Conservation (phyloP, 345 rosid species). For the Aethionema arabicum region DNA sequence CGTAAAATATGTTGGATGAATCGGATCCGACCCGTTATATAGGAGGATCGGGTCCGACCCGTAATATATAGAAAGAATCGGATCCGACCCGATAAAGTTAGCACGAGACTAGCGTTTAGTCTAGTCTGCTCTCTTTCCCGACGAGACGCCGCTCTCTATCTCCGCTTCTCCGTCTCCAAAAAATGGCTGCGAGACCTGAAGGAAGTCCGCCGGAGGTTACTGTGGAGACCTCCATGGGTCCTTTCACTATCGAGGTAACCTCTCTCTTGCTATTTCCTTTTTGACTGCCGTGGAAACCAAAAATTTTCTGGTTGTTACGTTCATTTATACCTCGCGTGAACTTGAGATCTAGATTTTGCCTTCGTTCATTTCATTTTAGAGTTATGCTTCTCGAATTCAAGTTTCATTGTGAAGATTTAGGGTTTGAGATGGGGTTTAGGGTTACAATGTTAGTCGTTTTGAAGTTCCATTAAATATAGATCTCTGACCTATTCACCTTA, state of each 20-base stretch:
- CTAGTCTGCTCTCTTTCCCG: conserved; percentile 1
- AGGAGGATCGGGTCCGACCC: conserved; percentile 22
- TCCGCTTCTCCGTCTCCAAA: conserved; percentile 16
- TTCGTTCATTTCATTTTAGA: neutral
- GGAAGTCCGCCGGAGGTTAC: conserved; percentile 89
- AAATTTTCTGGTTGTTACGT: neutral
- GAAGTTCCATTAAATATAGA: neutral
- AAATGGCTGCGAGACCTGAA: conserved; percentile 77
- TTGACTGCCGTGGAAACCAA: conserved; percentile 16
- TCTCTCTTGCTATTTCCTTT: neutral
- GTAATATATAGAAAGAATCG: conserved; percentile 5
- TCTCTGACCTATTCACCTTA: neutral
- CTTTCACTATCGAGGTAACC: conserved; percentile 80
- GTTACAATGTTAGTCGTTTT: conserved; percentile 16
- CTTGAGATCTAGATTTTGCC: conserved; percentile 14
- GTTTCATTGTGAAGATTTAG: conserved; percentile 2
- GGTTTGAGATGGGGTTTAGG: conserved; percentile 22
- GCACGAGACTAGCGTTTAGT: neutral
- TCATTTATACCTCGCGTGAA: conserved; percentile 11
- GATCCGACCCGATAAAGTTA: conserved; percentile 34
- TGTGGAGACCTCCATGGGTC: conserved; percentile 91
- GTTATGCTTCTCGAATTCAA: conserved; percentile 5
- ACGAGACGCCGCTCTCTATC: conserved; percentile 6
- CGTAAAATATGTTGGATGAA: neutral
- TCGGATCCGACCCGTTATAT: conserved; percentile 1